phyloP scores from a whole-genome alignment of 2,329 filamentous ascomycete species.

The Talaromyces amestolkiae region DNA sequence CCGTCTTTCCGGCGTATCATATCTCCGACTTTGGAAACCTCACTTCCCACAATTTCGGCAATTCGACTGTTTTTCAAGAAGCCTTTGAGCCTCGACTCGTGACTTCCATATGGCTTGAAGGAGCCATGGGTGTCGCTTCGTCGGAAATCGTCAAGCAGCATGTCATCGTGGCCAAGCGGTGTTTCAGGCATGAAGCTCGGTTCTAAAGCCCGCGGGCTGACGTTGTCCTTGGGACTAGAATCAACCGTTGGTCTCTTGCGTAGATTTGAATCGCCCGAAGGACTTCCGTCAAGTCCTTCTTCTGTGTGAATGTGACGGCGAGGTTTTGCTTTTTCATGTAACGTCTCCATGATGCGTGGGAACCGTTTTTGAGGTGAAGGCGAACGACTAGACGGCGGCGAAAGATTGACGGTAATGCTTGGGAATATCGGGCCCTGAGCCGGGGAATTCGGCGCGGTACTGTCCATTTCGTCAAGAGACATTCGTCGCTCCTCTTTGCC shows the following conservation, averaged over 20 bases:
- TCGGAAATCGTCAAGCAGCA: conserved; percentile 22
- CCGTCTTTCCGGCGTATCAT: conserved; percentile 60
- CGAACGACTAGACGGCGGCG: conserved; percentile 61
- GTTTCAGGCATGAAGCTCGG: conserved; percentile 31
- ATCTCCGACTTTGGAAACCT: conserved; percentile 61
- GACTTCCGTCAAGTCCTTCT: conserved; percentile 24
- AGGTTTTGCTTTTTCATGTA: conserved; percentile 40
- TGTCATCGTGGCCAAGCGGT: conserved; percentile 24
- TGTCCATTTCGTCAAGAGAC: conserved; percentile 43
- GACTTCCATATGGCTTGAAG: conserved; percentile 27
- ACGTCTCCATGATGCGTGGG: conserved; percentile 41
- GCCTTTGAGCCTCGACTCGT: conserved; percentile 62
- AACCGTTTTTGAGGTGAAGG: conserved; percentile 61
- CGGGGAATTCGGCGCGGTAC: conserved; percentile 44
- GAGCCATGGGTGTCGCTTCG: conserved; percentile 28
- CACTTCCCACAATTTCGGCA: conserved; percentile 67
- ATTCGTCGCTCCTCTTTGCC: conserved; percentile 33
- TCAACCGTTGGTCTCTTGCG: conserved; percentile 9
- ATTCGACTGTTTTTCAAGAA: conserved; percentile 77
- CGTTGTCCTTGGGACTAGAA: conserved; percentile 21
- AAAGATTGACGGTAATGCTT: conserved; percentile 61
- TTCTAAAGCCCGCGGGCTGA: conserved; percentile 25
- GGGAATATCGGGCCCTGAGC: conserved; percentile 50
- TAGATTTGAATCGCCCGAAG: conserved; percentile 23
- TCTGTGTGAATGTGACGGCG: conserved; percentile 42